Evolutionary conservation across 2,329 filamentous ascomycete species (phyloP).

Genomic region (Monosporascus sp.): DNA sequence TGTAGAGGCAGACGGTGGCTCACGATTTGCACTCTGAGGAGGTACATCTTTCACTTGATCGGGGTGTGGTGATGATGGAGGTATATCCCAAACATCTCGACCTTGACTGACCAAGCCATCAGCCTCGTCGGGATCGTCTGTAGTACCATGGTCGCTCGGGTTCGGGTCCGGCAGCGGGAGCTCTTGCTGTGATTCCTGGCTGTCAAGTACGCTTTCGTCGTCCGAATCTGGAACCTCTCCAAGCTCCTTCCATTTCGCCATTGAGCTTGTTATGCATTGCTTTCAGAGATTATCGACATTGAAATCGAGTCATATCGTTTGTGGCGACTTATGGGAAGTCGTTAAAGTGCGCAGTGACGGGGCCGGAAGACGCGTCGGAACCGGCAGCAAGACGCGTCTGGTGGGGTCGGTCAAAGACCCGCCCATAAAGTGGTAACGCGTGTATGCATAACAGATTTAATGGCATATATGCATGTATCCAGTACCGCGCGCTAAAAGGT

Average conservation of each 20-base stretch:
- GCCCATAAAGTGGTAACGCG: neutral
- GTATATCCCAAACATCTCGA: constrained; percentile 26
- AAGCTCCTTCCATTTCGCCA: constrained; percentile 40
- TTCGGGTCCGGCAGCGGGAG: constrained; percentile 6
- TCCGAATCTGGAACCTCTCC: constrained; percentile 41
- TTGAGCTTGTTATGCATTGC: constrained; percentile 29
- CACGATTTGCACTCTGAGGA: neutral
- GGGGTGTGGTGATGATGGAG: constrained; percentile 20
- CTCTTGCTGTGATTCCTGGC: constrained; percentile 25
- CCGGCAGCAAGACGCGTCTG: constrained; percentile 12
- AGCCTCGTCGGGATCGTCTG: constrained; percentile 1
- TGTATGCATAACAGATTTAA: neutral
- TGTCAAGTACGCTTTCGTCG: constrained; percentile 34
- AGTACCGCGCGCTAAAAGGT: neutral
- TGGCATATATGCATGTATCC: neutral
- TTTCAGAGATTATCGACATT: neutral
- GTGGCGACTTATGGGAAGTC: neutral
- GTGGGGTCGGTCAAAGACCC: neutral
- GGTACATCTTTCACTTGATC: constrained; percentile 20
- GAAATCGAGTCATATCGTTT: constrained; percentile 3
- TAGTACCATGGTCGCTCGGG: neutral
- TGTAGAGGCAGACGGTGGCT: neutral
- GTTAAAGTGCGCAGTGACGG: neutral
- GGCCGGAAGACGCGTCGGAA: constrained; percentile 1
- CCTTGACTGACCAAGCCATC: neutral